A percentile compares a stretch with the other conserved stretches of the same genome.
Conservation (phyloP, 148 eudicot genomes). For the Rhododendron williamsianum region DNA sequence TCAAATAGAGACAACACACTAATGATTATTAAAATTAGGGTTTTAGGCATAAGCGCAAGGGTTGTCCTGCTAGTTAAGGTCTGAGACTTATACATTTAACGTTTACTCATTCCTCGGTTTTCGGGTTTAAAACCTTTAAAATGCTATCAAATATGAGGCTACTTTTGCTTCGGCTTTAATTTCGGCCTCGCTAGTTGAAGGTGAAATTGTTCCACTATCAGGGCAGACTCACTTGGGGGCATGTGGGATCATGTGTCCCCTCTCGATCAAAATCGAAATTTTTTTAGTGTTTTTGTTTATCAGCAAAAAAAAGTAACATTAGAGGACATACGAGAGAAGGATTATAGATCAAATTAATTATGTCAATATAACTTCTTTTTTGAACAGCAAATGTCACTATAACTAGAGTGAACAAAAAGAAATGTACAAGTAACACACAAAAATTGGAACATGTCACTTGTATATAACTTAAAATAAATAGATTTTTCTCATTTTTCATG, state of each 20-base stretch:
- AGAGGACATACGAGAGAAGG: neutral
- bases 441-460: neutral
- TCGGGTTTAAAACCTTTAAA: neutral
- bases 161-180: neutral
- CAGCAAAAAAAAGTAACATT: too few relatives aligned
- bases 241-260: too few relatives aligned
- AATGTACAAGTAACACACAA: neutral
- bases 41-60: neutral
- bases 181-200: neutral
- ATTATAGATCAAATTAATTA: too few relatives aligned
- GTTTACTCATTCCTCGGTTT: neutral
- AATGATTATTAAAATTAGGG: conserved; percentile 7
- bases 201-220: neutral
- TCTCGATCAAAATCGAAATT: neutral
- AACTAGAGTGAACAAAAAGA: neutral
- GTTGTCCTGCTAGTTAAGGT: neutral
- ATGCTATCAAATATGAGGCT: neutral
- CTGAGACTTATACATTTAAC: neutral
- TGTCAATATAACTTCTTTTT: too few relatives aligned
- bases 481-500: neutral
- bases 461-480: neutral
- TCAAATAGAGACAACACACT: neutral
- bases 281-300: too few relatives aligned
- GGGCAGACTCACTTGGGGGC: neutral
- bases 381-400: too few relatives aligned